Conservation (phyloP, 2,329 filamentous ascomycete genomes). For the Fusarium paranaense region DNA sequence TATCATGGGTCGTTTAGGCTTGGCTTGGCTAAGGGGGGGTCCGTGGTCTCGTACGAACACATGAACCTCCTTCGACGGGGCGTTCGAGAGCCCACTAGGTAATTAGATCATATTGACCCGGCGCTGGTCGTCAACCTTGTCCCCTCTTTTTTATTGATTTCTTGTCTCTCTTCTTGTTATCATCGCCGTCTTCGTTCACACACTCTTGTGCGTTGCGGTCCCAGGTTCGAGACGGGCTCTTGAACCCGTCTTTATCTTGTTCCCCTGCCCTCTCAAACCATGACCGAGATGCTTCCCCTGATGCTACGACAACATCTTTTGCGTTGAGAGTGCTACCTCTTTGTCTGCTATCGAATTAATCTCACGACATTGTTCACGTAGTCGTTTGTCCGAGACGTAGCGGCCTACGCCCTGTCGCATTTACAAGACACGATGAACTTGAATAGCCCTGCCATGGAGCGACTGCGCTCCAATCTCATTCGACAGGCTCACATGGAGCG, state of each 20-base stretch:
- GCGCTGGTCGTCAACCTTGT: conserved; percentile 17
- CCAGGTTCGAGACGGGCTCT: conserved; percentile 33
- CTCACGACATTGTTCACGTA: conserved; percentile 27
- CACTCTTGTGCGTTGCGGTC: conserved; percentile 5
- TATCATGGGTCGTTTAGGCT: conserved; percentile 23
- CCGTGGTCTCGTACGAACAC: conserved; percentile 24
- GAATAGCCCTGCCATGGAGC: conserved; percentile 45
- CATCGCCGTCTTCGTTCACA: conserved; percentile 26
- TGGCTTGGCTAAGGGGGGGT: conserved; percentile 2
- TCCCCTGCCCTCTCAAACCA: conserved; percentile 12
- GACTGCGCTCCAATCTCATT: conserved; percentile 48
- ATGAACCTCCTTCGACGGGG: conserved; percentile 21
- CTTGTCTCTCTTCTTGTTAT: conserved; percentile 16
- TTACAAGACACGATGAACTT: conserved; percentile 33
- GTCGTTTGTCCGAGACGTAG: conserved; percentile 27
- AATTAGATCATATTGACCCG: conserved; percentile 35
- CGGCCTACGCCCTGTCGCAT: conserved; percentile 1
- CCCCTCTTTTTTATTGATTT: conserved; percentile 37
- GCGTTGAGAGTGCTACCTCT: conserved; percentile 23
- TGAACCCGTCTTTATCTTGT: conserved; percentile 23
- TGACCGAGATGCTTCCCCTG: conserved; percentile 28
- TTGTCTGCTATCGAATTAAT: conserved; percentile 13
- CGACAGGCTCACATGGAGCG: conserved; percentile 47
- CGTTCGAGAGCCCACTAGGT: conserved; percentile 31
- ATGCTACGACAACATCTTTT: conserved; percentile 12